Conservation (phyloP, 805 yeast species). For the Helenozyma baotianmanensis region DNA sequence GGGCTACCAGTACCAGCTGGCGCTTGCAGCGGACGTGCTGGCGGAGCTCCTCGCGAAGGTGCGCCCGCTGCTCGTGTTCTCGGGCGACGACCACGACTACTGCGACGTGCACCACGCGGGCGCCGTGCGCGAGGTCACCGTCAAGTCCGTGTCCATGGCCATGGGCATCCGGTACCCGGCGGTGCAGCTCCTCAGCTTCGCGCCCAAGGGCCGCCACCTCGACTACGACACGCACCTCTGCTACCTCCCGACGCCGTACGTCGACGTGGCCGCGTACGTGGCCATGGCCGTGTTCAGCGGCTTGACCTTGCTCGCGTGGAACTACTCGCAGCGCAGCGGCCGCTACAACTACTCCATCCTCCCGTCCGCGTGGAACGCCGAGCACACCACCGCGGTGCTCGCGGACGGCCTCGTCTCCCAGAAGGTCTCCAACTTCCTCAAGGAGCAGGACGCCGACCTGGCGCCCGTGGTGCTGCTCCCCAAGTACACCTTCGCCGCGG, state of each 20-base stretch:
- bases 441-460: constrained; percentile 24
- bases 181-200: constrained; percentile 33
- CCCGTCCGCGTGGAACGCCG: constrained; percentile 15
- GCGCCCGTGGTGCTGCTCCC: constrained; percentile 15
- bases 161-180: constrained; percentile 40
- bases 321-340: constrained; percentile 22
- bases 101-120: constrained; percentile 16
- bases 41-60: constrained; percentile 12
- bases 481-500: constrained; percentile 20
- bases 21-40: constrained; percentile 15
- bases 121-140: constrained; percentile 31
- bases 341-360: constrained; percentile 25
- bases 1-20: constrained; percentile 26
- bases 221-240: constrained; percentile 39
- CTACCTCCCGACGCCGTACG: constrained; percentile 44
- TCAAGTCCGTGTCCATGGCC: constrained; percentile 38
- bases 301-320: constrained; percentile 24
- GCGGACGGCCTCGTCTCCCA: constrained; percentile 14
- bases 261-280: constrained; percentile 36
- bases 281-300: constrained; percentile 31
- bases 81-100: constrained; percentile 27
- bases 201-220: constrained; percentile 7
- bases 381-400: constrained; percentile 8
- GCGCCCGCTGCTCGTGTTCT: constrained; percentile 19
- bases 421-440: constrained; percentile 26